These are phyloP conservation scores for Achaetomium macrosporum DNA, from an alignment of 2,329 filamentous ascomycete species.

Conservation along the genomic window DNA sequence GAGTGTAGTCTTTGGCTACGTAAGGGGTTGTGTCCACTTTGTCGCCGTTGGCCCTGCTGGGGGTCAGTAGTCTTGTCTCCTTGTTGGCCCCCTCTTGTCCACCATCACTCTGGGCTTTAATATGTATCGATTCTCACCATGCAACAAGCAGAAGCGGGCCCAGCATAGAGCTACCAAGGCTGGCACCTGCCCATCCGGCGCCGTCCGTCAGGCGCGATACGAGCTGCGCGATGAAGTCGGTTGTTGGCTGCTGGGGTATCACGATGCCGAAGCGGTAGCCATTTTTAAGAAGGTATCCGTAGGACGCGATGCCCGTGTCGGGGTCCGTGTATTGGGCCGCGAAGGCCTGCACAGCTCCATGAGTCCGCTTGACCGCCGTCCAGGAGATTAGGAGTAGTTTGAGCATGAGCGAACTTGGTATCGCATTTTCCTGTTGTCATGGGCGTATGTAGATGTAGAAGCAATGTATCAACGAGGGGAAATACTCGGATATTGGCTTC, in stretches of 20 bases:
- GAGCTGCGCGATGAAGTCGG: conserved; percentile 51
- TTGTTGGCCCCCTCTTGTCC: neutral
- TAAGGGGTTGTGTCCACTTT: conserved; percentile 28
- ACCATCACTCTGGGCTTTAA: neutral
- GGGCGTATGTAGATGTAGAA: too few relatives aligned
- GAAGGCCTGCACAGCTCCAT: neutral
- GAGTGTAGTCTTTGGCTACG: conserved; percentile 31
- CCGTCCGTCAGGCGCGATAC: conserved; percentile 36
- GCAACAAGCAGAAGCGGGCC: conserved; percentile 39
- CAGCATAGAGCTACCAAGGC: conserved; percentile 39
- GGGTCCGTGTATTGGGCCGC: conserved; percentile 12
- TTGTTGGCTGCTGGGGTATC: conserved; percentile 41
- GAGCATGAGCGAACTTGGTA: too few relatives aligned
- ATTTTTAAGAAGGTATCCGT: conserved; percentile 30
- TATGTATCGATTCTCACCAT: conserved; percentile 29
- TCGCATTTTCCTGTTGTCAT: too few relatives aligned
- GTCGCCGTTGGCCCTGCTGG: conserved; percentile 15
- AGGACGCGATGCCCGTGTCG: conserved; percentile 37
- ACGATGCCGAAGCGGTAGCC: conserved; percentile 46
- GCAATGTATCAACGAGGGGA: too few relatives aligned
- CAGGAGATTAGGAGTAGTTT: neutral
- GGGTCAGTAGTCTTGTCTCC: neutral
- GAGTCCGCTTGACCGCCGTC: neutral
- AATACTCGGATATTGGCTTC: too few relatives aligned
- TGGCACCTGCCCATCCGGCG: conserved; percentile 45